These are phyloP conservation scores for Limonium bicolor DNA, from an alignment of 148 eudicot species.

Conservation along the genomic window DNA sequence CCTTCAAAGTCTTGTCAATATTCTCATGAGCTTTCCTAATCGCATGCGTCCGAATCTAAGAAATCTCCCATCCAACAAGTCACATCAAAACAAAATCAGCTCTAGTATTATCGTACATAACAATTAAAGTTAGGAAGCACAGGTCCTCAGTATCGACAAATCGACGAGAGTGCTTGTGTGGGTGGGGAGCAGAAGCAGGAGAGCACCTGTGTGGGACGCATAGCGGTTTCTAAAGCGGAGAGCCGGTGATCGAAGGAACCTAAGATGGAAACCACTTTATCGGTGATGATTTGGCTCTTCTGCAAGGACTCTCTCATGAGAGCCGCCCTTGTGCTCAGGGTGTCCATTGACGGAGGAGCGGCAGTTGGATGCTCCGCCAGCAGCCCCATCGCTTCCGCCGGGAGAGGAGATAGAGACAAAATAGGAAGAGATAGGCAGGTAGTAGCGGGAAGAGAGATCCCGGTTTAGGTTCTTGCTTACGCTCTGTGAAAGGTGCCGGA, in stretches of 20 bases:
- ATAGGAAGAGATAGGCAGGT: too few species aligned
- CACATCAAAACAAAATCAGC: constrained; percentile 6
- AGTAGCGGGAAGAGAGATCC: constrained; percentile 4
- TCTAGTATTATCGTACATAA: constrained; percentile 1
- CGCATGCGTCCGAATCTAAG: constrained; percentile 81
- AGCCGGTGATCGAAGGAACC: constrained; percentile 97
- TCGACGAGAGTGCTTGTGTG: constrained; percentile 3
- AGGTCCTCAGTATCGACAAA: not conserved
- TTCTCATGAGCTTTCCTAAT: constrained; percentile 83
- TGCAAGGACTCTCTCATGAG: constrained; percentile 66
- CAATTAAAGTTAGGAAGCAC: not conserved
- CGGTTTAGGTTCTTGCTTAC: not conserved
- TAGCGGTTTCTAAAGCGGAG: constrained; percentile 93
- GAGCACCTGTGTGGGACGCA: constrained; percentile 93
- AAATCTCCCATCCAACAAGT: too few species aligned
- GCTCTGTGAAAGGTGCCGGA: not conserved
- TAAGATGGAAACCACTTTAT: constrained; percentile 61
- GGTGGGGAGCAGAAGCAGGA: not conserved
- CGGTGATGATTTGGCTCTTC: constrained; percentile 72
- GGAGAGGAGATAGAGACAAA: too few species aligned
- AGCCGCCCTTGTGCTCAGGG: constrained; percentile 56
- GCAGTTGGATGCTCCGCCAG: constrained; percentile 10
- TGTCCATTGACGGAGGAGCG: constrained; percentile 19
- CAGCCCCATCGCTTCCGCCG: constrained; percentile 19
- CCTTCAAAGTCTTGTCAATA: constrained; percentile 80